phyloP scores from a whole-genome alignment of 768 basidiomycete species.

The Russula sp. region DNA sequence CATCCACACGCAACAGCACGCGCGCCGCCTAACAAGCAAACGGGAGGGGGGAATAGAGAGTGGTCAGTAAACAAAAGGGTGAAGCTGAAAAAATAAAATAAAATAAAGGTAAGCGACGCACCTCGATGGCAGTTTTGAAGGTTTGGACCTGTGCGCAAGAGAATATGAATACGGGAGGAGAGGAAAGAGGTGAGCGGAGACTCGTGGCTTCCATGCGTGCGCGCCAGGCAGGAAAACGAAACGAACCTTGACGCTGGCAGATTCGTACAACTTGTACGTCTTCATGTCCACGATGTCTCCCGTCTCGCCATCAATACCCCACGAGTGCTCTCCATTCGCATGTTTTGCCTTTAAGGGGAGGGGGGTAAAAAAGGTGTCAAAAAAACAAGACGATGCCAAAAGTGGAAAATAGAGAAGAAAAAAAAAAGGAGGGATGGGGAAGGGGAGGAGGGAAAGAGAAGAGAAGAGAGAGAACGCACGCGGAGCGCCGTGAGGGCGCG shows the following conservation, averaged over 20 bases:
- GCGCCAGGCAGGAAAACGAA: background rate
- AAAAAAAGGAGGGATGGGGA: conserved; percentile 40
- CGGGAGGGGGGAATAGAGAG: background rate
- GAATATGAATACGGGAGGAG: background rate
- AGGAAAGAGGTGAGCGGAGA: background rate
- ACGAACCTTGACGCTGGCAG: conserved; percentile 85
- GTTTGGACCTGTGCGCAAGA: conserved; percentile 66
- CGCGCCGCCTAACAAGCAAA: conserved; percentile 57
- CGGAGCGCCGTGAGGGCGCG: conserved; percentile 88
- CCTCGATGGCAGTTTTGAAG: conserved; percentile 95
- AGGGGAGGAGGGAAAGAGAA: background rate
- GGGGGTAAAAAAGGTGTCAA: no score
- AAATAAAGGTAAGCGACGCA: conserved; percentile 25
- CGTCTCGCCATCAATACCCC: conserved; percentile 94
- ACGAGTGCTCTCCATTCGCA: conserved; percentile 81
- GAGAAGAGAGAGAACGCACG: conserved; percentile 45
- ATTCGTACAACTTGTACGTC: conserved; percentile 87
- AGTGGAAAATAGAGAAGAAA: no score
- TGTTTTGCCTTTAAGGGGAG: conserved; percentile 70
- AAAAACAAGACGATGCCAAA: conserved; percentile 26
- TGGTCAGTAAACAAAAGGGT: background rate
- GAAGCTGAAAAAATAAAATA: background rate
- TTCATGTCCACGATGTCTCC: conserved; percentile 98
- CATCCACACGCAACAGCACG: conserved; percentile 87
- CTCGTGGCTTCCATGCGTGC: background rate